phyloP scores from a whole-genome alignment of 768 basidiomycete species.

The Boletus fagicola region DNA sequence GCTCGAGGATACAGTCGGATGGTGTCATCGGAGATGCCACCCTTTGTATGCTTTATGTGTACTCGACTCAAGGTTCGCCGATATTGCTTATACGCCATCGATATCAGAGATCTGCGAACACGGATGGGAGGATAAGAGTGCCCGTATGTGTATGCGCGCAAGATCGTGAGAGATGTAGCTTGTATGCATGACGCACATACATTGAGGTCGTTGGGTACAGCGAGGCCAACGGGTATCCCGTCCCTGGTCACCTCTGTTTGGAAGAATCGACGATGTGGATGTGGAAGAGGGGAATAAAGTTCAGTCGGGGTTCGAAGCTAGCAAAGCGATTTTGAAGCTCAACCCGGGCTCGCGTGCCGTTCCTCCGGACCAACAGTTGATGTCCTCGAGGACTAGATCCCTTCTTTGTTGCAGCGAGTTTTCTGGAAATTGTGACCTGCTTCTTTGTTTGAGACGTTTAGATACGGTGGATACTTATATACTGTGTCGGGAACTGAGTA shows the following conservation, averaged over 20 bases:
- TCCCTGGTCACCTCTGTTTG: conserved; percentile 42
- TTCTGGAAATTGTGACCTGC: not conserved
- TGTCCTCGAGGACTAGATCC: too few species aligned
- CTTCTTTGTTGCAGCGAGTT: conserved; percentile 41
- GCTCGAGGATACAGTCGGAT: too few species aligned
- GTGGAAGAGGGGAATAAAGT: too few species aligned
- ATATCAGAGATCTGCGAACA: conserved; percentile 62
- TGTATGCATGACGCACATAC: conserved; percentile 26
- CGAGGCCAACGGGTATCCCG: conserved; percentile 84
- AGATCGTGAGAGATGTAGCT: not conserved
- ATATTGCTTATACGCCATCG: conserved; percentile 51
- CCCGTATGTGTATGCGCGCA: conserved; percentile 35
- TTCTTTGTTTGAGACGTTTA: not conserved
- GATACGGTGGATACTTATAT: not conserved
- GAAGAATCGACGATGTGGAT: too few species aligned
- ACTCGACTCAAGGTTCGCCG: not conserved
- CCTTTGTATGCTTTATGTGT: too few species aligned
- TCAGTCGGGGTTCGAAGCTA: too few species aligned
- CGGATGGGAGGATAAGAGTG: too few species aligned
- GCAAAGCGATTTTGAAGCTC: too few species aligned
- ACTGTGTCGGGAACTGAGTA: not conserved
- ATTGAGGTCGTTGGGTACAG: conserved; percentile 87
- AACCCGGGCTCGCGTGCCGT: too few species aligned
- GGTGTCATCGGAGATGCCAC: too few species aligned
- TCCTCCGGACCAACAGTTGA: too few species aligned